Percentiles rank a stretch among this genome's conserved stretches.
Conservation (phyloP, 257 asterid species). For the Primulina huaijiensis region DNA sequence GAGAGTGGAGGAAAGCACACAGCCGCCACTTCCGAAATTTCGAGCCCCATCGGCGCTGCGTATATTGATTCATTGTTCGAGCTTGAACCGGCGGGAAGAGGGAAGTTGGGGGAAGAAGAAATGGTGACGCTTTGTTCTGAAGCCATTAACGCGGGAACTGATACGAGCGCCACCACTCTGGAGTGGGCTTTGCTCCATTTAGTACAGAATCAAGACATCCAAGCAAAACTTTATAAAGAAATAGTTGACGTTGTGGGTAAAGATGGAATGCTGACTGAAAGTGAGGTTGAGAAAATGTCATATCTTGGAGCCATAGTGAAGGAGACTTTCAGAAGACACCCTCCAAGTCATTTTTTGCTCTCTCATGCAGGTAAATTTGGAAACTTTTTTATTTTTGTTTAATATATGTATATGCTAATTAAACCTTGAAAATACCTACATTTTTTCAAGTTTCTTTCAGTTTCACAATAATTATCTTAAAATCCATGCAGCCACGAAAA, state of each 20-base stretch:
- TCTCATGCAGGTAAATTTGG: conserved; percentile 64
- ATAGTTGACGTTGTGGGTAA: conserved; percentile 61
- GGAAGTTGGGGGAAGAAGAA: conserved; percentile 72
- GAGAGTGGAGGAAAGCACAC: conserved; percentile 45
- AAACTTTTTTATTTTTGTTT: neutral
- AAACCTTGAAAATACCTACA: too few species aligned
- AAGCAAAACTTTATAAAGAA: conserved; percentile 60
- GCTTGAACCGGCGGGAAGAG: conserved; percentile 59
- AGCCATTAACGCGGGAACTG: conserved; percentile 88
- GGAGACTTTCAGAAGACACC: conserved; percentile 76
- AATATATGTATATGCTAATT: too few species aligned
- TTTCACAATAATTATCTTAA: neutral
- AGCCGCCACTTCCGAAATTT: conserved; percentile 49
- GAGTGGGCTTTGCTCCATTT: conserved; percentile 87
- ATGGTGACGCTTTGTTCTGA: conserved; percentile 86
- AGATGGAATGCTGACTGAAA: conserved; percentile 49
- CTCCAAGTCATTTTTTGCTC: conserved; percentile 84
- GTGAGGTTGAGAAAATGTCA: conserved; percentile 74
- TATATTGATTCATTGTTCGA: conserved; percentile 74
- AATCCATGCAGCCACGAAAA: conserved; percentile 42
- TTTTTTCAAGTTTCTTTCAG: neutral
- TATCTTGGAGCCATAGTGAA: conserved; percentile 74
- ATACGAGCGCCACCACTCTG: conserved; percentile 81
- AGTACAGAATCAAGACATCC: conserved; percentile 69
- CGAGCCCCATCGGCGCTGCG: conserved; percentile 90